These are phyloP conservation scores for Ogataea philodendri DNA, from an alignment of 805 yeast genomes.

Conservation along the genomic window DNA sequence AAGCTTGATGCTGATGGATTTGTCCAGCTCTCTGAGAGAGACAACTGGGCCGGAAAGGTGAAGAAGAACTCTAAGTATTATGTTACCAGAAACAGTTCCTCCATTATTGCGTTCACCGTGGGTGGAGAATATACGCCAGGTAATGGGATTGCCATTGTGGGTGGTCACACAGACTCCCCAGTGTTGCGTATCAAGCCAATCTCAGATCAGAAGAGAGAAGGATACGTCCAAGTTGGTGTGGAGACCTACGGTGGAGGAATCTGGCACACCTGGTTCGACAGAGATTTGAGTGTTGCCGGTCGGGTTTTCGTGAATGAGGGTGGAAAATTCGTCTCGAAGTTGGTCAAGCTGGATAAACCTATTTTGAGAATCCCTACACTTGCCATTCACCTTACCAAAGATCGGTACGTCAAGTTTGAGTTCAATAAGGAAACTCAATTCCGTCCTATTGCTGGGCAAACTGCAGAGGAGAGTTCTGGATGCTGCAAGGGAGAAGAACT, in stretches of 20 bases:
- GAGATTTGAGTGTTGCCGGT: slow-evolving; percentile 90
- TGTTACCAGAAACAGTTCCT: slow-evolving; percentile 87
- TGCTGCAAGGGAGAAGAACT: slow-evolving; percentile 54
- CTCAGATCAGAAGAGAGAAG: slow-evolving; percentile 66
- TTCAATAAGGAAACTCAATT: slow-evolving; percentile 86
- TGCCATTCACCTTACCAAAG: slow-evolving; percentile 87
- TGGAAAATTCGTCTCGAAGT: slow-evolving; percentile 56
- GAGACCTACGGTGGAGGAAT: slow-evolving; percentile 95
- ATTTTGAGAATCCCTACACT: slow-evolving; percentile 87
- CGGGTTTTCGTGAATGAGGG: slow-evolving; percentile 67
- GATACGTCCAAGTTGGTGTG: slow-evolving; percentile 86
- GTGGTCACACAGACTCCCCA: slow-evolving; percentile 97
- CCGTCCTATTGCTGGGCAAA: slow-evolving; percentile 74
- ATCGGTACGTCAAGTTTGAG: slow-evolving; percentile 73
- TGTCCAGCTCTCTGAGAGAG: slow-evolving; percentile 66
- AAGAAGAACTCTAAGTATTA: slow-evolving; percentile 64
- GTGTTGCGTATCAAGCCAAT: slow-evolving; percentile 85
- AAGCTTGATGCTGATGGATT: slow-evolving; percentile 63
- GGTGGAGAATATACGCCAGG: slow-evolving; percentile 75
- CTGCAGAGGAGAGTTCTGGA: slow-evolving; percentile 21
- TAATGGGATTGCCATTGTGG: slow-evolving; percentile 81
- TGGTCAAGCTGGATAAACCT: slow-evolving; percentile 81
- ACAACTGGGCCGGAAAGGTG: slow-evolving; percentile 61
- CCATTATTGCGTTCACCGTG: slow-evolving; percentile 81
- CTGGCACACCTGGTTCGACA: slow-evolving; percentile 97